phyloP scores from a whole-genome alignment of 2,329 filamentous ascomycete genomes.

The Calonectria montana region DNA sequence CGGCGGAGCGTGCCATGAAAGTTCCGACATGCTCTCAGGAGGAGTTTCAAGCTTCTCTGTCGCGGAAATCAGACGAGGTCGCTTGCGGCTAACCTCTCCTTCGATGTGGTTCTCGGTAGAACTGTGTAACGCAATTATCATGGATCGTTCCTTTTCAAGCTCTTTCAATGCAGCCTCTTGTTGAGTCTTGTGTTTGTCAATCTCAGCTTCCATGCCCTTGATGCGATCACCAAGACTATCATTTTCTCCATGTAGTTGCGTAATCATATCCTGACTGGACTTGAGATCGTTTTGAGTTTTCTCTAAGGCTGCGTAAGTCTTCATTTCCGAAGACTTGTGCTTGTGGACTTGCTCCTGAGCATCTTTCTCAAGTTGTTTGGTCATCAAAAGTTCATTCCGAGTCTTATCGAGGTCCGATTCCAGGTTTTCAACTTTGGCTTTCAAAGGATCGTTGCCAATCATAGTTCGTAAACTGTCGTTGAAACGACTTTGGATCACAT shows the following conservation, averaged over 20 bases:
- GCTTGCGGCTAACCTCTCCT: background rate
- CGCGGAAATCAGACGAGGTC: background rate
- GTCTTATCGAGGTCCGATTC: background rate
- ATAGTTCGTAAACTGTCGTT: background rate
- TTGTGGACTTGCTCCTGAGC: background rate
- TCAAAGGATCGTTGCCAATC: background rate
- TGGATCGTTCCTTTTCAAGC: background rate
- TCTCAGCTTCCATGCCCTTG: background rate
- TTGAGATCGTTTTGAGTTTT: background rate
- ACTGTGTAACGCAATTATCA: background rate
- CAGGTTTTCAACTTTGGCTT: background rate
- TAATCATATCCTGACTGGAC: background rate
- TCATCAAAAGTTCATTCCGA: background rate
- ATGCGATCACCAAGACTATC: background rate
- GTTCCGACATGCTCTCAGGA: accelerated
- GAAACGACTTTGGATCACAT: background rate
- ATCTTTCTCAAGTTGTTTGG: background rate
- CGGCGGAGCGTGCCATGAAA: too few species aligned
- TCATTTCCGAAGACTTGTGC: background rate
- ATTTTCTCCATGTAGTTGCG: background rate
- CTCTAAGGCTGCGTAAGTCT: background rate
- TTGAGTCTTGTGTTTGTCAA: background rate
- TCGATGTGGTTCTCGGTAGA: background rate
- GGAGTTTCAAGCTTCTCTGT: background rate
- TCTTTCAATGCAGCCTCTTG: background rate